These are phyloP conservation scores for Gracilaria gracilis DNA, from an alignment of 23 red algal species.

Conservation along the genomic window DNA sequence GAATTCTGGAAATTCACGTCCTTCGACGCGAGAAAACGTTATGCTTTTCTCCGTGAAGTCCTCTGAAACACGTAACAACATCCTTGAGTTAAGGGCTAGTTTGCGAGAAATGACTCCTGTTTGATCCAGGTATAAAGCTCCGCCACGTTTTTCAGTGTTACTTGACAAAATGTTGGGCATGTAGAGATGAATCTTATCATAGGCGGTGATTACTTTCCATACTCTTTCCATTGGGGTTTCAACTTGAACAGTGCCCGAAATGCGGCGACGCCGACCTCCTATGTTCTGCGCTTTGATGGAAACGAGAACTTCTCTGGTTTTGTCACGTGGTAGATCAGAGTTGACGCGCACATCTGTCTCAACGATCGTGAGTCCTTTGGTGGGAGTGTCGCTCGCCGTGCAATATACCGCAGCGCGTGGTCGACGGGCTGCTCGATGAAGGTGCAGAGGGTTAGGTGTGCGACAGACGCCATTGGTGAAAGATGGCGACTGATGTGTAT, in stretches of 20 bases:
- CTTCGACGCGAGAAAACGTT: conserved; percentile 62
- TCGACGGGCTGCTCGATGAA: conserved; percentile 8
- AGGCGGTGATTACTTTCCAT: conserved; percentile 85
- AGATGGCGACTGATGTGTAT: too few species aligned
- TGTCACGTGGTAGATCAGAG: conserved; percentile 28
- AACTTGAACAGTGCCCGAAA: conserved; percentile 71
- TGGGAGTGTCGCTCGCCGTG: conserved; percentile 16
- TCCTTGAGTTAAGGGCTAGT: conserved; percentile 73
- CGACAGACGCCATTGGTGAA: not conserved
- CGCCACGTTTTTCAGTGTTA: not conserved
- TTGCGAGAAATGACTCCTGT: conserved; percentile 76
- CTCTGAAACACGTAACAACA: conserved; percentile 74
- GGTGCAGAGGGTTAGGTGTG: not conserved
- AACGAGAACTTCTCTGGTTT: conserved; percentile 28
- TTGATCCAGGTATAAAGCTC: conserved; percentile 76
- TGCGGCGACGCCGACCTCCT: conserved; percentile 70
- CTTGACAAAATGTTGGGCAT: conserved; percentile 87
- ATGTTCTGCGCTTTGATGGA: conserved; percentile 65
- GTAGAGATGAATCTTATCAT: conserved; percentile 72
- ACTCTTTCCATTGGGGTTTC: conserved; percentile 66
- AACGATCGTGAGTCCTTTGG: conserved; percentile 1
- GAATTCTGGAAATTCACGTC: conserved; percentile 88
- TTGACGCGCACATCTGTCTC: conserved; percentile 26
- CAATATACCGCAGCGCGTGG: conserved; percentile 1
- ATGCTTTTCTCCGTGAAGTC: conserved; percentile 49